Evolutionary conservation across 2,329 filamentous ascomycete genomes (phyloP), one percentile per base, ranked within the genome.

Genomic region (Endocalyx cinctus): DNA sequence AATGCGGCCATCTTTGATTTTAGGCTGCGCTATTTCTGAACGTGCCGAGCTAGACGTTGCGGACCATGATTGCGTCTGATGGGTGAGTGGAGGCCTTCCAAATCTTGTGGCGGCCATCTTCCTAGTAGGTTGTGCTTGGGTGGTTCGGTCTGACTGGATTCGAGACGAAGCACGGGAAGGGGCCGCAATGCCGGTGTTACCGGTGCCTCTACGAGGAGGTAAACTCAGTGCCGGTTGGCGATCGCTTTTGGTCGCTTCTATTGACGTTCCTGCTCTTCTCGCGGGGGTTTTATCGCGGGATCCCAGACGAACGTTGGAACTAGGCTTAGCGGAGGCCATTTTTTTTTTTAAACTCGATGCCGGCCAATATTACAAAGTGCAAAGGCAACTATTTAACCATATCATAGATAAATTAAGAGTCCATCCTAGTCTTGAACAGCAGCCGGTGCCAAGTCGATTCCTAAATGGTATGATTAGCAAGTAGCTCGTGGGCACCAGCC

Each of bases 1-100:
- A 25, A 59, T 57, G 25, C 58, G 49, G 1, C 58, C 62, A 19
- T 52, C 50, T 4, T 59, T 57, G 57, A 52, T 12, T 57, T 55
- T 15, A 57, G 56, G 17, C 60, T 60, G 49, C 19, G 53, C 52
- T 20, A 53, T 43, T 14, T 44, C 48, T n/a, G 55, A 53, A 14
- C 49, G 47, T 13, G 46, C 51, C 15, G 61, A 59, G 5, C 48
- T 51, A 34, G 53, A 51, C 16, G 47, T 59, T 4, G 53, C 48
- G 13, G 62, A 65, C 59, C 62, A 64, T 42, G 65, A 62, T 37
- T 63, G 67, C 8, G 61, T 59, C 47, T 67, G 63, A 20, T 67
- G 62, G 22, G 57, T 60, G 5, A 67, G 46, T 14, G 57, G 55
- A n/a, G 61, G 59, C 26, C 57, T 59, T 27, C 48, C 47, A n/a